A percentile compares a stretch with the other conserved stretches of the same genome.
Conservation (phyloP, 495 filamentous ascomycete genomes). For the Pyronema omphalodes region DNA sequence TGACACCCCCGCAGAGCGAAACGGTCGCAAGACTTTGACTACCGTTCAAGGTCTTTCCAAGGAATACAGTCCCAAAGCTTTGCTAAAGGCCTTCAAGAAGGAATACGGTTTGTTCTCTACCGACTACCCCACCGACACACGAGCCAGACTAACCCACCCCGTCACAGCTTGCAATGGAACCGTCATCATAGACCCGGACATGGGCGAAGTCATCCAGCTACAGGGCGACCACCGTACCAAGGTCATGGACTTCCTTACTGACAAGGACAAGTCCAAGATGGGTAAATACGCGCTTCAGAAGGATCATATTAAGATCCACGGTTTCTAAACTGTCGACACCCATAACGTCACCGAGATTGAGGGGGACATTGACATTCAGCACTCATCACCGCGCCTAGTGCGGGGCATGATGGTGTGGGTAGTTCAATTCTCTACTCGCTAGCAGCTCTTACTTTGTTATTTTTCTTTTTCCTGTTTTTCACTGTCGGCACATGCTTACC, state of each 20-base stretch:
- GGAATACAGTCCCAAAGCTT: constrained; percentile 99
- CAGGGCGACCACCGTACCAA: constrained; percentile 98
- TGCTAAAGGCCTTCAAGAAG: constrained; percentile 99
- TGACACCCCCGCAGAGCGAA: constrained; percentile 53
- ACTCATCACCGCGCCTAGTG: no score
- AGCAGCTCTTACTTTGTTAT: no score
- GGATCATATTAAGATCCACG: constrained; percentile 68
- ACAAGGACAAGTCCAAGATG: constrained; percentile 91
- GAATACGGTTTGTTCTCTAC: constrained; percentile 63
- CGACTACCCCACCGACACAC: constrained; percentile 2
- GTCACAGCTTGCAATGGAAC: constrained; percentile 95
- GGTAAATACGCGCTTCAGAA: constrained; percentile 25
- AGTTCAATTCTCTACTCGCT: no score
- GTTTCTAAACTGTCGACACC: constrained; percentile 36
- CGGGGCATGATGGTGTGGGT: no score
- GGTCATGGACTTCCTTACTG: constrained; percentile 90
- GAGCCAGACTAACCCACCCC: neutral
- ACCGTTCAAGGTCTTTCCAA: constrained; percentile 95
- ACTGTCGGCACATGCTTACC: no score
- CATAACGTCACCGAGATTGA: no score
- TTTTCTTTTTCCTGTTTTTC: no score
- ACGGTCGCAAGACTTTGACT: constrained; percentile 99
- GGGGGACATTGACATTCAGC: no score
- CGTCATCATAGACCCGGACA: constrained; percentile 88
- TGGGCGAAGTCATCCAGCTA: constrained; percentile 99